Evolutionary conservation across 495 filamentous ascomycete species (phyloP).

Genomic region (Aspergillus baeticus): DNA sequence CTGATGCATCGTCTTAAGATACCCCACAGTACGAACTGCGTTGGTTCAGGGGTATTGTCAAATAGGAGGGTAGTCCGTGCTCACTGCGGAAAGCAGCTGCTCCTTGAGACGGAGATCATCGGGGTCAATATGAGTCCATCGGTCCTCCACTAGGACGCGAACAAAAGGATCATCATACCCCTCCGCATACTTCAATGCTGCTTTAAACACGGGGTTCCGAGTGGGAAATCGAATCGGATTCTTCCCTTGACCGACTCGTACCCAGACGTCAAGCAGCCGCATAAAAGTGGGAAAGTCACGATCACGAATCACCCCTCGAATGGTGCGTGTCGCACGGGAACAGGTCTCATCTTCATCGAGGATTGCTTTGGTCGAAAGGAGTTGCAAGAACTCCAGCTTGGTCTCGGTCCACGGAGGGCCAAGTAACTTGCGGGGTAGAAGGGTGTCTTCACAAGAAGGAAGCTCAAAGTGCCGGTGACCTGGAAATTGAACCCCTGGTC

Average conservation of each 20-base stretch:
- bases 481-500: slow-evolving; percentile 22
- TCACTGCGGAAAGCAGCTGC: slow-evolving; percentile 17
- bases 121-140: slow-evolving; percentile 33
- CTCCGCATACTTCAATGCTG: slow-evolving; percentile 26
- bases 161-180: slow-evolving; percentile 36
- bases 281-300: slow-evolving; percentile 34
- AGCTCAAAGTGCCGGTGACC: slow-evolving; percentile 33
- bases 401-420: slow-evolving; percentile 40
- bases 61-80: background rate
- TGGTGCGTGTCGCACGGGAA: slow-evolving; percentile 20
- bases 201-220: slow-evolving; percentile 23
- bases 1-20: too few relatives aligned
- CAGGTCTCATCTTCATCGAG: slow-evolving; percentile 30
- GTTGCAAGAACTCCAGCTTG: slow-evolving; percentile 42
- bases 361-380: slow-evolving; percentile 34
- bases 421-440: slow-evolving; percentile 42
- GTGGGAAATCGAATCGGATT: slow-evolving; percentile 34
- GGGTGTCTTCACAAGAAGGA: slow-evolving; percentile 24
- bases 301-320: slow-evolving; percentile 36
- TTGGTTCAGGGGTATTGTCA: too few relatives aligned
- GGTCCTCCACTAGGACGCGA: slow-evolving; percentile 26
- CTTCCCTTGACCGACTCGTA: slow-evolving; percentile 31
- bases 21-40: too few relatives aligned
- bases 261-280: slow-evolving; percentile 27
- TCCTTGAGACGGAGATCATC: slow-evolving; percentile 25